Evolutionary conservation across 169 alveolate species (phyloP), one percentile per base, ranked within the genome.

Genomic region (Plasmodium ovale): DNA sequence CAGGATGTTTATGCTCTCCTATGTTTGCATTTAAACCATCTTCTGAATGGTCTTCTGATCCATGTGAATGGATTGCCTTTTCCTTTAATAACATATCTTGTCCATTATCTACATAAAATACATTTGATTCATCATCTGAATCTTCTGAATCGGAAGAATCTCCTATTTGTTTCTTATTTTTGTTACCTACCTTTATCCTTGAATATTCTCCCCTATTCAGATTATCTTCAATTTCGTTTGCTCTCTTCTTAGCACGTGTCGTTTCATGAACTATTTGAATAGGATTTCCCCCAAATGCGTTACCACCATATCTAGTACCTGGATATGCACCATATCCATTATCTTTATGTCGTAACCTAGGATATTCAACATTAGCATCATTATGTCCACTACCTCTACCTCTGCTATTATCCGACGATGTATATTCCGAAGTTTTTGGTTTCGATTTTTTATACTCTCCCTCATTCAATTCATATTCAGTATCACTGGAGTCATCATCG

Each of bases 1-100:
- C 77, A 25, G 70, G 64, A 7, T 64, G 44, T 35, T 3, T 33
- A 19, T 53, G 21, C 56, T 2, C 44, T 9, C 35, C 27, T 5
- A 35, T 10, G n/a, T 19, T 56, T 27, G 21, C 51, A 42, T 72
- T 19, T 44, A 54, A 31, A 21, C 72, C 72, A 31, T 53, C 58
- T 27, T 72, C 71, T 56, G 58, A 4, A 7, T 21, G 31, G 2
- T 70, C 39, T 10, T 53, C 71, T 12, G 39, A 2, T 72, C 65
- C 88, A 25, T 16, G 27, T 12, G 72, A 77, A 31, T 37, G 25
- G 2, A 44, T 23, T 53, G 44, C 21, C 9, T 77, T 77, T 67
- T 77, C 88, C 54, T 77, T 77, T 37, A 64, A 60, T 23, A 25
- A 23, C 67, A 39, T 77, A 60, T 77, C 88, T 77, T 77, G 88